phyloP scores from a whole-genome alignment of 2,329 filamentous ascomycete genomes.

The Microcyclospora pomicola region DNA sequence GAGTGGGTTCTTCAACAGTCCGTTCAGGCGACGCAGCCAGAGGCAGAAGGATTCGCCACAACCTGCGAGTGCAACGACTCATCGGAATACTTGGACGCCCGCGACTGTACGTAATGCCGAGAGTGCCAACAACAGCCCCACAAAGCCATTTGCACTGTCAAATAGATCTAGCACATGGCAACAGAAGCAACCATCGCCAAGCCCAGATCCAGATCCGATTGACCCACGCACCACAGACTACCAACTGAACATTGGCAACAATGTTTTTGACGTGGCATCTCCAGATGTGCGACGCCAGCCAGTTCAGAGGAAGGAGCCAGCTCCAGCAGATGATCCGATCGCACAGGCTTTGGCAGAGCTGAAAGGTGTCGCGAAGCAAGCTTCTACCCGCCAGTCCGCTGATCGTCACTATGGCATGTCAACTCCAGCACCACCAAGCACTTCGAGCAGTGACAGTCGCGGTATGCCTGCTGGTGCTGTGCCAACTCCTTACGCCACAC shows the following conservation, averaged over 20 bases:
- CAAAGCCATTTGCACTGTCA: conserved; percentile 19
- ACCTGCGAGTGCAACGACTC: conserved; percentile 23
- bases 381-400: conserved; percentile 74
- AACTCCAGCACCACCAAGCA: conserved; percentile 52
- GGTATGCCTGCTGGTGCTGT: conserved; percentile 22
- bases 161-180: conserved; percentile 18
- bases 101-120: conserved; percentile 26
- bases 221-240: conserved; percentile 76
- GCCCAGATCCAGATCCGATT: conserved; percentile 55
- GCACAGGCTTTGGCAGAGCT: conserved; percentile 84
- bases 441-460: conserved; percentile 27
- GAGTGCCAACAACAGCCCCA: conserved; percentile 29
- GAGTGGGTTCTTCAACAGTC: conserved; percentile 86
- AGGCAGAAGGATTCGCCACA: conserved; percentile 51
- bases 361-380: conserved; percentile 73
- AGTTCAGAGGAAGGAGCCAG: conserved; percentile 16
- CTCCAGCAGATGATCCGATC: conserved; percentile 64
- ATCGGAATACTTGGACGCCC: conserved; percentile 41
- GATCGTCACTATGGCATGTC: conserved; percentile 90
- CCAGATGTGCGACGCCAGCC: conserved; percentile 43
- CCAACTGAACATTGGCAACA: conserved; percentile 86
- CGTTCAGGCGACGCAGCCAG: conserved; percentile 76
- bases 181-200: conserved; percentile 22
- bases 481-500: conserved; percentile 32
- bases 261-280: conserved; percentile 83